These are phyloP conservation scores for Brassica incana DNA, from an alignment of 345 rosid genomes.

Conservation along the genomic window DNA sequence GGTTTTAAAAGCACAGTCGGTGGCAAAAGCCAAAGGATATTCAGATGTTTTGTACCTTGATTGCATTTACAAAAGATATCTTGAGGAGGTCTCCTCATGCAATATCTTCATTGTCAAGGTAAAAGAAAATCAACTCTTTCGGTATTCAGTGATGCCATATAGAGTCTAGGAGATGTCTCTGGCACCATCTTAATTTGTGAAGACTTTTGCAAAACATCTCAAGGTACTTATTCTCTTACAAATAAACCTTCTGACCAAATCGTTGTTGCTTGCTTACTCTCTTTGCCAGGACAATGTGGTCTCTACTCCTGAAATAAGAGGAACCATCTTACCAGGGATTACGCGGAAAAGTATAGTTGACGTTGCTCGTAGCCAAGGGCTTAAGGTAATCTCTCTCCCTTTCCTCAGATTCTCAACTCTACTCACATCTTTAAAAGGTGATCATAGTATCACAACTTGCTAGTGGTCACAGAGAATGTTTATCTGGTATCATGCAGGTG, in stretches of 20 bases:
- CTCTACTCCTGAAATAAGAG: slow-evolving; percentile 68
- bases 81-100: slow-evolving; percentile 45
- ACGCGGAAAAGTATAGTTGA: slow-evolving; percentile 69
- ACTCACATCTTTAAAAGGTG: background rate
- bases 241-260: background rate
- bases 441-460: background rate
- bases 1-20: slow-evolving; percentile 39
- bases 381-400: slow-evolving; percentile 45
- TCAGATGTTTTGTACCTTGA: slow-evolving; percentile 44
- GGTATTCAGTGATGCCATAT: background rate
- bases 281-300: slow-evolving; percentile 58
- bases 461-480: slow-evolving; percentile 11
- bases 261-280: background rate
- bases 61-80: slow-evolving; percentile 37
- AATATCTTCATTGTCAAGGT: slow-evolving; percentile 44
- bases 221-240: background rate
- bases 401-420: slow-evolving; percentile 11
- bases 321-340: slow-evolving; percentile 42
- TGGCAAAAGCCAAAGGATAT: slow-evolving; percentile 42
- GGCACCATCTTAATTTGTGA: background rate
- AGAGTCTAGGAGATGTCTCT: slow-evolving; percentile 5
- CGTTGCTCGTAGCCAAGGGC: slow-evolving; percentile 76
- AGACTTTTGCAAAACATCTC: background rate
- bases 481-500: slow-evolving; percentile 21
- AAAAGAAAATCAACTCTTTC: background rate